Percentiles rank a stretch among this genome's conserved stretches.
phyloP scores from a whole-genome alignment of 2,329 filamentous ascomycete genomes.

The Trichoderma sp. region DNA sequence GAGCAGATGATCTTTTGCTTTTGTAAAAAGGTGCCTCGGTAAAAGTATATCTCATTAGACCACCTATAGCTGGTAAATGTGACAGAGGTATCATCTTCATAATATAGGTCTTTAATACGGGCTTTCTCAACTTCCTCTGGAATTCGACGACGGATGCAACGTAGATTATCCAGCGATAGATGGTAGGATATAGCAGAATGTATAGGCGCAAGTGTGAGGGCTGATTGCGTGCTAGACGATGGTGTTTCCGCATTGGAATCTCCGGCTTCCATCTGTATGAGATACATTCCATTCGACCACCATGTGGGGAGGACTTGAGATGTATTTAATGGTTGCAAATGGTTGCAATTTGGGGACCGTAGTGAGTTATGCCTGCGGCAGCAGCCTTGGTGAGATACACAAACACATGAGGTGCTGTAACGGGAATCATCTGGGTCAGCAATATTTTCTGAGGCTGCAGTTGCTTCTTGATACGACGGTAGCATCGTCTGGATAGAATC shows the following conservation, averaged over 20 bases:
- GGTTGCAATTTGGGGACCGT: neutral
- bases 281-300: neutral
- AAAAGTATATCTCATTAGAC: too few species aligned
- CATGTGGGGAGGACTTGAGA: neutral
- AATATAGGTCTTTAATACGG: too few species aligned
- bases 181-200: neutral
- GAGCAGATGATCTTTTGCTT: too few species aligned
- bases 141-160: too few species aligned
- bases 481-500: neutral
- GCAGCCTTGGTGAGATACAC: slow-evolving; percentile 13
- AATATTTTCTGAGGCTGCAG: neutral
- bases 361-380: slow-evolving; percentile 4
- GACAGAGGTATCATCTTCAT: too few species aligned
- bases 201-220: neutral
- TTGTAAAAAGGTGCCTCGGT: too few species aligned
- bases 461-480: neutral
- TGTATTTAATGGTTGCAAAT: neutral
- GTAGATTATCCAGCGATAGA: neutral
- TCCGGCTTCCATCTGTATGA: neutral
- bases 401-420: neutral
- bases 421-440: neutral
- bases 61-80: too few species aligned
- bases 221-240: neutral
- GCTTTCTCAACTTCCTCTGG: too few species aligned
- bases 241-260: neutral